A percentile compares a stretch with the other conserved stretches of the same genome.
These are phyloP conservation scores for Pseudomonodictys pantanalensis DNA, from an alignment of 495 filamentous ascomycete species.

Conservation along the genomic window DNA sequence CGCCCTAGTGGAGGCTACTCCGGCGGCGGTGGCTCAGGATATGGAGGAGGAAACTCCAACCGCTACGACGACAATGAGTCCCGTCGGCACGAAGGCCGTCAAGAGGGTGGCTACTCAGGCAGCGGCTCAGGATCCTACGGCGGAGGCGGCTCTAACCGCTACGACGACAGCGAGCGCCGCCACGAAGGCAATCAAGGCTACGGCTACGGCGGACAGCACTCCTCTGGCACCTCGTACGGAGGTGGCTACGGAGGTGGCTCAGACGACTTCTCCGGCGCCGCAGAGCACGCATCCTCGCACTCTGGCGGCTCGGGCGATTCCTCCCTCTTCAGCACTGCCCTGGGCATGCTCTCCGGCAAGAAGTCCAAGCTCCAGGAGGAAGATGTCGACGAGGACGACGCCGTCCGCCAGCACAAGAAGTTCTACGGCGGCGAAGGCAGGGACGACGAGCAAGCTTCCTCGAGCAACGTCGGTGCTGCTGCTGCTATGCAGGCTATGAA, in stretches of 20 bases:
- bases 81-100: background rate
- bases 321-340: slow-evolving; percentile 50
- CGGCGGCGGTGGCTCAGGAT: slow-evolving; percentile 4
- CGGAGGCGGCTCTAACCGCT: slow-evolving; percentile 9
- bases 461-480: slow-evolving; percentile 53
- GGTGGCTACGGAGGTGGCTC: slow-evolving; percentile 39
- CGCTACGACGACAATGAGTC: slow-evolving; percentile 3
- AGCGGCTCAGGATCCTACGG: slow-evolving; percentile 11
- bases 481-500: slow-evolving; percentile 69
- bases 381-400: slow-evolving; percentile 57
- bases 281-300: slow-evolving; percentile 49
- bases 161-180: slow-evolving; percentile 11
- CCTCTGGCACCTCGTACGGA: slow-evolving; percentile 41
- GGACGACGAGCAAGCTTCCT: slow-evolving; percentile 30
- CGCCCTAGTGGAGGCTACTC: background rate
- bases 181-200: background rate
- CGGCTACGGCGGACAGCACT: slow-evolving; percentile 11
- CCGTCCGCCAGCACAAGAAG: slow-evolving; percentile 54
- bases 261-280: slow-evolving; percentile 50
- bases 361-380: slow-evolving; percentile 46
- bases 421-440: slow-evolving; percentile 49
- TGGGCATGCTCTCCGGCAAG: slow-evolving; percentile 48
- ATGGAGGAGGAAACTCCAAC: background rate
- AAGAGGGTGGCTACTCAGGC: background rate
- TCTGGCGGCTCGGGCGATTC: slow-evolving; percentile 49